These are phyloP conservation scores for Eimeria nieschulzi DNA, from an alignment of 169 alveolate species.

Conservation along the genomic window DNA sequence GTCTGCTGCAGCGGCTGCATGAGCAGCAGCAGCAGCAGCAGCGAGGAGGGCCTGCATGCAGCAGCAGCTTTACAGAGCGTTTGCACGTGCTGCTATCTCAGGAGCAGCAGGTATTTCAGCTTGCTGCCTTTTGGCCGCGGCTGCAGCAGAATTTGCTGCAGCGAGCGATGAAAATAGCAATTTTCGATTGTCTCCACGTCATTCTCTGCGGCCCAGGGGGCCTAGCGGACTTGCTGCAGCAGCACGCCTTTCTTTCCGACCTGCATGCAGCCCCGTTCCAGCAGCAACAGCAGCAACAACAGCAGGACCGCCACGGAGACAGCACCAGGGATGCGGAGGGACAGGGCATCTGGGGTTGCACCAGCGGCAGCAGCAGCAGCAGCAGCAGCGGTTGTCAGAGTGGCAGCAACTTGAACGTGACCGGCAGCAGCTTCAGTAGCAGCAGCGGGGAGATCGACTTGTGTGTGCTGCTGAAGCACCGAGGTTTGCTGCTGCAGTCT, in stretches of 20 bases:
- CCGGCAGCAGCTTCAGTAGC: slow-evolving; percentile 13
- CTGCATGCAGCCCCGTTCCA: slow-evolving; percentile 37
- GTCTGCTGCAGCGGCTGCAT: slow-evolving; percentile 34
- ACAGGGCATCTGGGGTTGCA: slow-evolving; percentile 16
- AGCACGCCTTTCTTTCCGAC: slow-evolving; percentile 29
- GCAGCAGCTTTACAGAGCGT: slow-evolving; percentile 58
- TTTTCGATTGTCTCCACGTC: slow-evolving; percentile 31
- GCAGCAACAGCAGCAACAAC: slow-evolving; percentile 16
- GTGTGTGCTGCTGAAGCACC: slow-evolving; percentile 13
- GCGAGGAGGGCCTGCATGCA: slow-evolving; percentile 4
- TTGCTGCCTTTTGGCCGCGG: slow-evolving; percentile 53
- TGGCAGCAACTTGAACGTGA: background rate
- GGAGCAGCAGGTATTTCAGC: slow-evolving; percentile 42
- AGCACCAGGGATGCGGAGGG: background rate
- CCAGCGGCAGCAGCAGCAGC: slow-evolving; percentile 43
- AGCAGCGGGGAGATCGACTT: slow-evolving; percentile 34
- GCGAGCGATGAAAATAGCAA: background rate
- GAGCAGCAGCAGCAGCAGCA: slow-evolving; percentile 26
- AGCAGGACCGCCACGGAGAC: slow-evolving; percentile 6
- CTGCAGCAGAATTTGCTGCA: slow-evolving; percentile 52
- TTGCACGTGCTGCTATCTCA: slow-evolving; percentile 19
- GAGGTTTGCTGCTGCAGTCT: slow-evolving; percentile 42
- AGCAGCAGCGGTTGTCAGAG: slow-evolving; percentile 20
- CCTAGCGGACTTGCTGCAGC: slow-evolving; percentile 37
- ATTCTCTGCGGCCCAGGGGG: slow-evolving; percentile 51